Percentiles rank a stretch among this genome's conserved stretches.
These are phyloP conservation scores for Arthrocladium fulminans DNA, from an alignment of 2,329 filamentous ascomycete species.

Conservation along the genomic window DNA sequence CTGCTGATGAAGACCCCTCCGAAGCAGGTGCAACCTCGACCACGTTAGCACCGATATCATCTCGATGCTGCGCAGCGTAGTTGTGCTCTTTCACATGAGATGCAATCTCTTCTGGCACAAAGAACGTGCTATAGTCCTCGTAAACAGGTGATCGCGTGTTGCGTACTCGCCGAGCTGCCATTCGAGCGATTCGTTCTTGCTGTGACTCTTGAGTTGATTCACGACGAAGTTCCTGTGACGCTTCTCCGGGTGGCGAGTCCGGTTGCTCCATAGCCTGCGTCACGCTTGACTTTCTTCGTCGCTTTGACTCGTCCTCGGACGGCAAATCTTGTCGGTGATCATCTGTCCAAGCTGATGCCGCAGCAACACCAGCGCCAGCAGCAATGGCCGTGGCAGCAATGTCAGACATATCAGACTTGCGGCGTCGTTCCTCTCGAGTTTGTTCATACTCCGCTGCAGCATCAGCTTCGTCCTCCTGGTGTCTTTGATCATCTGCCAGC, in stretches of 20 bases:
- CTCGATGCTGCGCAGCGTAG: slow-evolving; percentile 14
- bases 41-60: slow-evolving; percentile 17
- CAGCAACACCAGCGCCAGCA: slow-evolving; percentile 36
- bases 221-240: background rate
- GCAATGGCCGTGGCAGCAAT: slow-evolving; percentile 43
- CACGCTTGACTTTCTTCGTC: slow-evolving; percentile 25
- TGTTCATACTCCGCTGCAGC: background rate
- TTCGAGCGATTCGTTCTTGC: slow-evolving; percentile 25
- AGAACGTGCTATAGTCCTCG: slow-evolving; percentile 37
- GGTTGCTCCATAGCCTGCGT: slow-evolving; percentile 15
- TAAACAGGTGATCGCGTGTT: slow-evolving; percentile 30
- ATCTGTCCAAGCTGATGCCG: slow-evolving; percentile 26
- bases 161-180: slow-evolving; percentile 25
- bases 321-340: slow-evolving; percentile 19
- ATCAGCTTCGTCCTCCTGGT: background rate
- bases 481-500: slow-evolving; percentile 16
- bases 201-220: slow-evolving; percentile 12
- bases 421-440: background rate
- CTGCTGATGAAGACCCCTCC: background rate
- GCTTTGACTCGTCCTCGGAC: slow-evolving; percentile 20
- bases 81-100: slow-evolving; percentile 32
- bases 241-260: slow-evolving; percentile 2
- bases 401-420: slow-evolving; percentile 25
- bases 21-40: slow-evolving; percentile 20
- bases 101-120: slow-evolving; percentile 33